A percentile compares a stretch with the other conserved stretches of the same genome.
Conservation (phyloP, 805 yeast genomes). For the Kluyveromyces aestuarii region DNA sequence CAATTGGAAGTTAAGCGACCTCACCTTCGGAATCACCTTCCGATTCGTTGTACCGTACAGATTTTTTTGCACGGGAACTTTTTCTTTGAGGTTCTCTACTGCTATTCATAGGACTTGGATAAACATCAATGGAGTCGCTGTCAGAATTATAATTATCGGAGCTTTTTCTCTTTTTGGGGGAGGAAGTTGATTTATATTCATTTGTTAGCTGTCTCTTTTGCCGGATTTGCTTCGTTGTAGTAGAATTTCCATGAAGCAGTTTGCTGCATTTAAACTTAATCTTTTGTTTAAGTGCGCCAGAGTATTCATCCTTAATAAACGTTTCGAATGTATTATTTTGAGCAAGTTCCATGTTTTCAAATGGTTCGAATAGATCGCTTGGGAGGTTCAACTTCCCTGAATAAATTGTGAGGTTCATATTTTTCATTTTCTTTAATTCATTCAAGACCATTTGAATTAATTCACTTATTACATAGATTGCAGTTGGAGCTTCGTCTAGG, state of each 20-base stretch:
- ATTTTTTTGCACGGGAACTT: slow-evolving; percentile 31
- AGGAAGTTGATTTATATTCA: slow-evolving; percentile 11
- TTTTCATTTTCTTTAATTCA: slow-evolving; percentile 44
- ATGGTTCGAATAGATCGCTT: slow-evolving; percentile 58
- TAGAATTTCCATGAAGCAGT: slow-evolving; percentile 19
- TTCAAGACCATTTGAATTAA: slow-evolving; percentile 58
- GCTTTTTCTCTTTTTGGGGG: slow-evolving; percentile 3
- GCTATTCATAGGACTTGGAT: slow-evolving; percentile 6
- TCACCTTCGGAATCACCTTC: slow-evolving; percentile 26
- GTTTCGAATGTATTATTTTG: slow-evolving; percentile 45
- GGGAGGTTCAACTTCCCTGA: slow-evolving; percentile 71
- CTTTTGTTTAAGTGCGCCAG: slow-evolving; percentile 29
- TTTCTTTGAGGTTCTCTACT: slow-evolving; percentile 28
- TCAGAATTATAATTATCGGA: slow-evolving; percentile 3
- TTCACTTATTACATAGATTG: slow-evolving; percentile 63
- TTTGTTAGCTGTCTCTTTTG: slow-evolving; percentile 21
- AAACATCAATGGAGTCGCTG: slow-evolving; percentile 1
- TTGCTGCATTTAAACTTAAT: slow-evolving; percentile 28
- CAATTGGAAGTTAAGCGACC: slow-evolving; percentile 3
- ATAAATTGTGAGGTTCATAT: slow-evolving; percentile 71
- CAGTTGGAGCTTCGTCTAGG: slow-evolving; percentile 18
- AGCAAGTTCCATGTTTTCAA: slow-evolving; percentile 48
- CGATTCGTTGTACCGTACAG: slow-evolving; percentile 29
- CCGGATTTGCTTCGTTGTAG: slow-evolving; percentile 23
- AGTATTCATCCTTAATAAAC: slow-evolving; percentile 43